Percentiles rank a stretch among this genome's conserved stretches.
phyloP scores from a whole-genome alignment of 495 filamentous ascomycete genomes.

The Neurospora sp. region DNA sequence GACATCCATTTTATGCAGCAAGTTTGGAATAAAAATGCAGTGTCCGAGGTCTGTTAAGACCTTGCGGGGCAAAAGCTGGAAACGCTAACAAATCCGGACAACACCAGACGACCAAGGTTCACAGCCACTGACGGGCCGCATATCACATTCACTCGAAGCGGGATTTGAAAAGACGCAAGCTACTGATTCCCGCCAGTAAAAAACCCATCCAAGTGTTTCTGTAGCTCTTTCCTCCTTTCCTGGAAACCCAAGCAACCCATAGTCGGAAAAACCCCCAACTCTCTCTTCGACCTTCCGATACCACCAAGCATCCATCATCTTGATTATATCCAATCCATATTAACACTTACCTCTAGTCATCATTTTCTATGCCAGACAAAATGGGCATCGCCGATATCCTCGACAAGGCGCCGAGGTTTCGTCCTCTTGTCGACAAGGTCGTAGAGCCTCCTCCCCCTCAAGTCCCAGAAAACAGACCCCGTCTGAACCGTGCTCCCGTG shows the following conservation, averaged over 20 bases:
- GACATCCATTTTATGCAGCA: neutral
- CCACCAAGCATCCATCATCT: neutral
- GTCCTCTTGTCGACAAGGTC: neutral
- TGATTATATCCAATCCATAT: neutral
- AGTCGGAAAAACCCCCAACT: neutral
- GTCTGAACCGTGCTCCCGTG: neutral
- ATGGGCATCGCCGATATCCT: neutral
- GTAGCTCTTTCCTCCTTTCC: neutral
- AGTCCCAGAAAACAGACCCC: neutral
- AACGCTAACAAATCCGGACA: neutral
- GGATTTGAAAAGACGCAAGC: neutral
- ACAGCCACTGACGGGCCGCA: neutral
- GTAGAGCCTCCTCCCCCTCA: neutral
- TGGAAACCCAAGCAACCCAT: neutral
- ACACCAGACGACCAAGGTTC: neutral
- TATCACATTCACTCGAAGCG: neutral
- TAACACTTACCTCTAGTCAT: neutral
- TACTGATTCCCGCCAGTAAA: neutral
- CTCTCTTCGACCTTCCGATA: neutral
- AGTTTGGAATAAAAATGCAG: neutral
- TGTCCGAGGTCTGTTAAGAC: neutral
- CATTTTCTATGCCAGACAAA: neutral
- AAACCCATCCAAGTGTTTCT: neutral
- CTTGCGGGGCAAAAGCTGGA: neutral
- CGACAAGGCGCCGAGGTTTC: neutral